Evolutionary conservation across 352 stramenopile genomes (phyloP), one percentile per base, ranked within the genome.

Genomic region (Phytophthora foliorum): DNA sequence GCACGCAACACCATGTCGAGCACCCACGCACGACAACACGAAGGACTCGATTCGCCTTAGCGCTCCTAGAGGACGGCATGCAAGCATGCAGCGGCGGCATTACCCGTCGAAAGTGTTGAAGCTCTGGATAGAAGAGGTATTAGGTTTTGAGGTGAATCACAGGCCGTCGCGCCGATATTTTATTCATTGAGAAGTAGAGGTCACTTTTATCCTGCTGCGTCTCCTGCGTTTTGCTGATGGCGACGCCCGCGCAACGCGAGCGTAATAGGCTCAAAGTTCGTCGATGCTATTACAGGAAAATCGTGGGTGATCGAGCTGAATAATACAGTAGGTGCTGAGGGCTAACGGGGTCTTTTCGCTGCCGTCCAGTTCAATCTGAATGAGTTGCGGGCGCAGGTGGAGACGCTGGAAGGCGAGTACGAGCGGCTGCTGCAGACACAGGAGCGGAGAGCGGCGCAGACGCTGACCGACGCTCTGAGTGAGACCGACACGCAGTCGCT

Each of bases 191-290:
- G 29, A 34, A 14, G 53, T 63, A 56, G 44, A 45, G 25, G 9
- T 27, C 44, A 13, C 29, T 10, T 6, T 32, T 32, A 6, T 10
- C 13, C 7, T 34, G 3, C 25, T 29, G 8, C 29, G 5, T 34
- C 29, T 34, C 29, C n/a, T n/a, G n/a, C n/a, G n/a, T n/a, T n/a
- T n/a, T n/a, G n/a, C n/a, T 41, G 34, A n/a, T 57, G 46, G 54
- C 39, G 24, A 59, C 56, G 16, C 49, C 45, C 38, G 42, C 31
- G 14, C 56, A 72, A 14, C 78, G 78, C 41, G 75, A 86, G 55
- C 78, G 78, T 58, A 83, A 86, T 52, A 72, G 78, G 51, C 80
- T 69, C 62, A 83, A 83, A 80, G 78, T 86, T 63, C 78, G 78
- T 0, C 75, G 75, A 45, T 80, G 72, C 53, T 86, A 86, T 62